Evolutionary conservation across 2,329 filamentous ascomycete species (phyloP), one percentile per base, ranked within the genome.

Genomic region (Aureobasidium sp.): DNA sequence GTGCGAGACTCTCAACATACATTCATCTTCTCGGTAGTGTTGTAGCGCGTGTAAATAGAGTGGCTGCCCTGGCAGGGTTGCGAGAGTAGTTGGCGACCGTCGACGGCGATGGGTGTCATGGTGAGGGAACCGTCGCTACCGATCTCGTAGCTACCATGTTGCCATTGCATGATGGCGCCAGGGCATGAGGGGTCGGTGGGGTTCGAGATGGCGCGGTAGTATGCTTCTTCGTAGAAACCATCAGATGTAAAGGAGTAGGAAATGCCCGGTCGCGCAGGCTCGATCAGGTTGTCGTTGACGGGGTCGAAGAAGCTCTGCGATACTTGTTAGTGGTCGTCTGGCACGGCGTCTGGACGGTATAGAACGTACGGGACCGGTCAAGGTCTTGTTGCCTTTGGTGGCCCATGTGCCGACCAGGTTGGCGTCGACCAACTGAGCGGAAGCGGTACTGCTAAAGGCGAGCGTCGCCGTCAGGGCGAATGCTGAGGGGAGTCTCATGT

Each of bases 191-290:
- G 87, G 40, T 44, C 35, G 62, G 61, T 24, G 19, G 53, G 61
- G 70, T 90, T 89, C 52, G 87, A 75, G 68, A 89, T 74, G 11
- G 85, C 85, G 65, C 86, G 80, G 72, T 89, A 90, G 71, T 86
- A 85, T 15, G 87, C 85, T 68, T 85, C 81, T 74, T 90, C 87
- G 69, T 81, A 90, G 72, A 80, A 79, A 24, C 87, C 87, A 70
- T 89, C 83, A 44, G 74, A 77, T 4, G 85, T 86, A 73, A 90
- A 90, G 12, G 87, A 90, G 75, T 89, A 90, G 17, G 87, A 89
- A 66, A 89, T 87, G 27, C 87, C 87, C 0, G 87, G 83, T 64
- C 84, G 78, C 8, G 75, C 76, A 17, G 87, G 87, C 72, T 90
- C 87, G 66, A 83, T 82, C 64, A 90, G 78, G 65, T 77, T 77